Base-by-base conservation (phyloP, 768 basidiomycete species). In the Pulveroboletus sp. region DNA sequence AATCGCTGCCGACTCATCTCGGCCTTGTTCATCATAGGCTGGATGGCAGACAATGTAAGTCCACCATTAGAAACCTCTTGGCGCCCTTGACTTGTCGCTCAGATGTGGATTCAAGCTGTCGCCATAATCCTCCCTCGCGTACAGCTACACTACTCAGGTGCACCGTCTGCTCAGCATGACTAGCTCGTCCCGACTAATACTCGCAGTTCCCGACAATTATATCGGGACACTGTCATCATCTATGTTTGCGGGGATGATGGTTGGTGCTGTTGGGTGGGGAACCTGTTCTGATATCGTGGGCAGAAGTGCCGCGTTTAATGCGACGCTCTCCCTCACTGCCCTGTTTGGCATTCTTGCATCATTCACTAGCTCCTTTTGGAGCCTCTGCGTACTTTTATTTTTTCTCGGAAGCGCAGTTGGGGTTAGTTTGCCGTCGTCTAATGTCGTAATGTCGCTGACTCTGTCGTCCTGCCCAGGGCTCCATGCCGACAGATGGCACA, bases 221-320 rank as follows among this genome's bases (percentile, higher is more conserved):
- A 89, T 94, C 43, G 95, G 93, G 21, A 66, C 77, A 1, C 70
- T 97, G 13, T 94, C 93, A 0, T 89, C 92, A 4, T 83, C 87
- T 4, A 93, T 91, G 80, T 93, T 93, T 62, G 83, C 79, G 10
- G 91, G 95, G n/a, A 98, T 98, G 95, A 96, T 97, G 93, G 64
- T 96, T 44, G 91, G 94, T 2, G 88, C 90, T 1, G 70, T 93
- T 8, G 89, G 86, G 5, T 93, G 94, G 93, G 94, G 94, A 49
- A 84, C 89, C 21, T 93, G 89, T 55, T 94, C 93, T 9, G 95
- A 98, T 67, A 69, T 95, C 6, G 72, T 90, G 62, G 96, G 96
- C 3, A 83, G 95, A 35, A 88, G 82, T 48, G 72, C 86, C 3
- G 93, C 94, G 0, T 99, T 98, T 73, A 96, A 97, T 56, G 79